Evolutionary conservation across 495 filamentous ascomycete genomes (phyloP).

Genomic region (Jackrogersella multiformis): DNA sequence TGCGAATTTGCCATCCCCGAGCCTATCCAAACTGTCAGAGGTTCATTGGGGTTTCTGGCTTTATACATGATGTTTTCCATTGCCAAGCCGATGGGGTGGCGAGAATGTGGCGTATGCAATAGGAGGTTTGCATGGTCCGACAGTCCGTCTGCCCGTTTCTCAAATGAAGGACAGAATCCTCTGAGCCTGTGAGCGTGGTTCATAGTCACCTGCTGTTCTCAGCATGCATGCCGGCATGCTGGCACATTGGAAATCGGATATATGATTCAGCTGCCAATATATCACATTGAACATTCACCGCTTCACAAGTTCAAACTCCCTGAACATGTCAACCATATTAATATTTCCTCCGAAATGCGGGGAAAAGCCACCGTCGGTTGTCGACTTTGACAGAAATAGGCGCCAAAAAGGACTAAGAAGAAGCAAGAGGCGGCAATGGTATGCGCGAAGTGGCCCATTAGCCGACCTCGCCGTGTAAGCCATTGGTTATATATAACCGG

Average conservation of each 20-base stretch:
- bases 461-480: slow-evolving; percentile 38
- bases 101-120: slow-evolving; percentile 33
- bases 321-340: slow-evolving; percentile 8
- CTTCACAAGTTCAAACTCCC: slow-evolving; percentile 6
- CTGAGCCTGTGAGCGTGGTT: slow-evolving; percentile 18
- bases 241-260: slow-evolving; percentile 1
- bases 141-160: not conserved
- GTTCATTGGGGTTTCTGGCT: not conserved
- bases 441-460: slow-evolving; percentile 41
- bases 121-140: slow-evolving; percentile 24
- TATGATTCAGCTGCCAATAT: slow-evolving; percentile 2
- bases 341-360: slow-evolving; percentile 37
- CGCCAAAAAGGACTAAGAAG: slow-evolving; percentile 34
- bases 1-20: slow-evolving; percentile 7
- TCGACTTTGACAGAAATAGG: slow-evolving; percentile 27
- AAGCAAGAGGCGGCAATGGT: slow-evolving; percentile 31
- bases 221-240: not conserved
- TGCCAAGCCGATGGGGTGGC: slow-evolving; percentile 14
- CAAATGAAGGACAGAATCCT: slow-evolving; percentile 16
- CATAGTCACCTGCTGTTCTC: slow-evolving; percentile 25
- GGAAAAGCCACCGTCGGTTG: slow-evolving; percentile 13
- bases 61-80: slow-evolving; percentile 2
- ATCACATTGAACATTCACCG: slow-evolving; percentile 29
- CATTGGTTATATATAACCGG: slow-evolving; percentile 44
- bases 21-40: too few species aligned